Base-by-base conservation (phyloP, 225 moss, liverwort and hornwort genomes). In the Sphagnum contortum region DNA sequence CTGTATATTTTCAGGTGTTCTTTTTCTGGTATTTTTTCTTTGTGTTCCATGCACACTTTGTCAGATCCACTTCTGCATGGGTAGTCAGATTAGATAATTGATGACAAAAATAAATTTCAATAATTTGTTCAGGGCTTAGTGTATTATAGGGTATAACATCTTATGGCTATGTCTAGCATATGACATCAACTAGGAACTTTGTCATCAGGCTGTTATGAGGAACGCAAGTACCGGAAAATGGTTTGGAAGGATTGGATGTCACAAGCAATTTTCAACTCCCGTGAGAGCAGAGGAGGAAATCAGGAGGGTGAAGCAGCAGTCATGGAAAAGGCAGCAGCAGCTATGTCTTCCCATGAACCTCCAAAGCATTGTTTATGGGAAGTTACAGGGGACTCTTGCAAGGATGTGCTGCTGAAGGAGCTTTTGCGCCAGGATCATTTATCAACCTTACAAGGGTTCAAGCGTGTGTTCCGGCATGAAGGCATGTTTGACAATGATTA, bases 191-290 rank as follows among this genome's bases (percentile, higher is more conserved):
- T 29, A 29, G 29, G 29, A 29, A 29, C 29, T 29, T 49, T 12
- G 47, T 48, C 49, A 14, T 69, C 76, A 74, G 90, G 77, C 45
- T 87, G 87, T 7, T 74, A 91, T 48, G 98, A 98, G 73, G 89
- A 91, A 77, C 73, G 52, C 8, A 93, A 91, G 69, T 93, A 93
- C 67, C 87, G 82, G 70, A 87, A 71, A 66, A 89, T 89, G 66
- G 88, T 98, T 13, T 79, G 79, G 77, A 98, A 98, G 80, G 90
- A 98, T 67, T 82, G 83, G 85, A 77, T 91, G 64, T 89, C 91
- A 11, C 86, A 75, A 70, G 75, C 91, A 4, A 91, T 95, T 69
- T 95, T 95, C 71, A 60, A 69, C 48, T 72, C 74, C 29, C 29
- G 29, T 29, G 61, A 66, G 76, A 62, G 69, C 72, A 48, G 85